phyloP scores from a whole-genome alignment of 202 grass and related monocot genomes.

The Zizania palustris region DNA sequence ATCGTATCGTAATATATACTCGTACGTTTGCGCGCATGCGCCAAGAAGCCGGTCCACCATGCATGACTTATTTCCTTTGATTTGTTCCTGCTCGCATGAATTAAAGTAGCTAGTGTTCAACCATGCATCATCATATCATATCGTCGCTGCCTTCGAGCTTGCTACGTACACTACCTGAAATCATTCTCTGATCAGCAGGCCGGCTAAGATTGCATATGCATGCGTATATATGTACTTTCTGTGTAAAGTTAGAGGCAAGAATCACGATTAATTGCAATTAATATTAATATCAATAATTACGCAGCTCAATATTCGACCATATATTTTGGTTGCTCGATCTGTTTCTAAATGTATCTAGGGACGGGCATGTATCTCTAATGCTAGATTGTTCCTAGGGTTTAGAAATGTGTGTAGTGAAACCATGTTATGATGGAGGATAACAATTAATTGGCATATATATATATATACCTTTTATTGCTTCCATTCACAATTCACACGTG shows the following conservation, averaged over 20 bases:
- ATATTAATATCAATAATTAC: neutral
- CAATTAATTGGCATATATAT: neutral
- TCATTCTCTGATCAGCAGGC: slow-evolving; percentile 14
- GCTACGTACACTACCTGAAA: slow-evolving; percentile 27
- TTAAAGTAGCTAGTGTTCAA: neutral
- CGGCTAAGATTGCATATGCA: neutral
- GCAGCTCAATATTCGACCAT: neutral
- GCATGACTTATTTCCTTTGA: neutral
- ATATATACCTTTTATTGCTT: neutral
- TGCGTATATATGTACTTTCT: slow-evolving; percentile 31
- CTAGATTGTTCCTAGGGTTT: neutral
- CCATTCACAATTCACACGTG: neutral
- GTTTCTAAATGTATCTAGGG: neutral
- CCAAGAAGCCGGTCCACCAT: neutral
- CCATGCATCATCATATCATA: no score
- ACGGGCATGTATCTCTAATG: neutral
- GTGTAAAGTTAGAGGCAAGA: slow-evolving; percentile 29
- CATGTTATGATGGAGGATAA: neutral
- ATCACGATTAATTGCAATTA: slow-evolving; percentile 8
- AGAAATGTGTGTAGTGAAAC: neutral
- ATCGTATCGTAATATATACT: neutral
- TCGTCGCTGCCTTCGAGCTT: slow-evolving; percentile 12
- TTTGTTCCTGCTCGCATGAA: neutral
- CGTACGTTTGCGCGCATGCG: neutral
- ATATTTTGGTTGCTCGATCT: neutral